Evolutionary conservation across 352 stramenopile genomes (phyloP).

Genomic region (Globisporangium megalacanthum): DNA sequence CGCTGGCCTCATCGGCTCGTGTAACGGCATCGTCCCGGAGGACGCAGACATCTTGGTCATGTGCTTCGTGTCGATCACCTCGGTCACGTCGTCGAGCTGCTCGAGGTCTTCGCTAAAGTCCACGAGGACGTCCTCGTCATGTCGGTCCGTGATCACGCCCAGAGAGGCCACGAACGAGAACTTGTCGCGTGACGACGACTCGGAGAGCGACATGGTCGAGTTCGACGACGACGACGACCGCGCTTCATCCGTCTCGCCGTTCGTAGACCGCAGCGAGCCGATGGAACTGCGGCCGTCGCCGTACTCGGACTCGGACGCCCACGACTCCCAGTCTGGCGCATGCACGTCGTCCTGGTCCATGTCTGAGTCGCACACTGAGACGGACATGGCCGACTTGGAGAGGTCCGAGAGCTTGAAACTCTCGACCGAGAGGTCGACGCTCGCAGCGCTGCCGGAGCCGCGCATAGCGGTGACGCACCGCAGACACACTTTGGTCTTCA

Average conservation of each 20-base stretch:
- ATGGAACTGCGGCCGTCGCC: conserved; percentile 1
- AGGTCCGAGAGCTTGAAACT: conserved; percentile 3
- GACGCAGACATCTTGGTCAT: conserved; percentile 21
- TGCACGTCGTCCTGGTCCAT: conserved; percentile 1
- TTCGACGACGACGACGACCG: conserved; percentile 4
- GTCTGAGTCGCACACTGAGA: conserved; percentile 9
- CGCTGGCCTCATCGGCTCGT: not conserved
- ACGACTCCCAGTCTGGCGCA: conserved; percentile 11
- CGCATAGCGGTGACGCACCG: conserved; percentile 50
- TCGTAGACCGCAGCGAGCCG: conserved; percentile 2
- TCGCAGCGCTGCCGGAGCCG: conserved; percentile 12
- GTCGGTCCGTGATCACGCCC: conserved; percentile 39
- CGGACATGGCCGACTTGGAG: conserved; percentile 1
- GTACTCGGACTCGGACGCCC: conserved; percentile 10
- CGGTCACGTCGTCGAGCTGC: conserved; percentile 20
- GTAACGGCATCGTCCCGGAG: not conserved
- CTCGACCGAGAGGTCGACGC: conserved; percentile 1
- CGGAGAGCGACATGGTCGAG: conserved; percentile 7
- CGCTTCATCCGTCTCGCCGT: not conserved
- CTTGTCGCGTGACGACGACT: conserved; percentile 22
- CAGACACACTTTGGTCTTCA: conserved; percentile 60
- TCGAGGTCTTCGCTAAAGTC: conserved; percentile 21
- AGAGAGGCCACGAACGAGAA: conserved; percentile 33
- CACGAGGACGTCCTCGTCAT: conserved; percentile 18
- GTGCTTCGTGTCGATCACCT: conserved; percentile 49